These are phyloP conservation scores for Phaffia australis DNA, from an alignment of 768 basidiomycete genomes.

Conservation along the genomic window DNA sequence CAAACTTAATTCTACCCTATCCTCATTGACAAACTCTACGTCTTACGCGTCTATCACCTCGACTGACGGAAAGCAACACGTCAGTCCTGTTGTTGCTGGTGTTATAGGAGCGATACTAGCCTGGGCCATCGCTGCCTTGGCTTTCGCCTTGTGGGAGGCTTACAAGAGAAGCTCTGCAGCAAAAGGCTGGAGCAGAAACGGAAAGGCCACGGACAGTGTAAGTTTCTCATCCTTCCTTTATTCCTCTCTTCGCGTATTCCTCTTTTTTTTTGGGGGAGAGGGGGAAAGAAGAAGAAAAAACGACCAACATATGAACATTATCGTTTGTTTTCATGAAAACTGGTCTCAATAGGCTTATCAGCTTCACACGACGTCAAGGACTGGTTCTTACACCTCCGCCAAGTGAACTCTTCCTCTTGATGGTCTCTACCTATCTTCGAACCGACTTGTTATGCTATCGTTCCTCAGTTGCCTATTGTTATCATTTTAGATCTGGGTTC, in stretches of 20 bases:
- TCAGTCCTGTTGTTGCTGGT: constrained; percentile 31
- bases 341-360: no score
- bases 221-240: not conserved
- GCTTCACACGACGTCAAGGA: no score
- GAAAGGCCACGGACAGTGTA: constrained; percentile 10
- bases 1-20: not conserved
- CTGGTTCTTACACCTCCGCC: no score
- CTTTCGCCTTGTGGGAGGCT: constrained; percentile 11
- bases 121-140: constrained; percentile 25
- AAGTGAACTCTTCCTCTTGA: no score
- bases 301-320: no score
- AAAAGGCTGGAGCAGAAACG: not conserved
- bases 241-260: not conserved
- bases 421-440: no score
- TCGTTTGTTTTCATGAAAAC: no score
- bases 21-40: constrained; percentile 10
- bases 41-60: constrained; percentile 17
- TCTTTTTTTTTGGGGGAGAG: not conserved
- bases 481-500: no score
- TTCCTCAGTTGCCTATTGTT: no score
- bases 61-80: constrained; percentile 23
- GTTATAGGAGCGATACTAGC: constrained; percentile 33
- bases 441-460: no score
- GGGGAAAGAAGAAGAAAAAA: not conserved
- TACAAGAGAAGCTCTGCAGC: not conserved